A percentile compares a stretch with the other conserved stretches of the same genome.
phyloP scores from a whole-genome alignment of 108 stramenopile genomes.

The Cyclotella choctawhatcheeana region DNA sequence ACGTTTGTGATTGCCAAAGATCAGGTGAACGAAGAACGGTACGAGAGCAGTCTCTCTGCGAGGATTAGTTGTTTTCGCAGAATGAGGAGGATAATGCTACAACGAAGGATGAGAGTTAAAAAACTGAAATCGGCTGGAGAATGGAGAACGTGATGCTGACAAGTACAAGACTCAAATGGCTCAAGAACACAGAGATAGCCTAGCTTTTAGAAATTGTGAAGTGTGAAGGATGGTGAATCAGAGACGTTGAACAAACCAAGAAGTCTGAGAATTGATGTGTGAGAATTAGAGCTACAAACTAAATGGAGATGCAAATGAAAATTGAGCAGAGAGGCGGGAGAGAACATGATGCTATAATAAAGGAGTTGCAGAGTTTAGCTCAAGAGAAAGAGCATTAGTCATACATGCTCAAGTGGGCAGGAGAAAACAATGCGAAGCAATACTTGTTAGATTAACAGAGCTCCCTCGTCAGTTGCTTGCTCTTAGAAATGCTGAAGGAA shows the following conservation, averaged over 20 bases:
- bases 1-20: conserved; percentile 67
- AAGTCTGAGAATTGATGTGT: too few relatives aligned
- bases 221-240: too few relatives aligned
- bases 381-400: conserved; percentile 81
- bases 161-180: too few relatives aligned
- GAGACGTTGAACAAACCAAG: too few relatives aligned
- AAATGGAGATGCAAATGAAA: conserved; percentile 42
- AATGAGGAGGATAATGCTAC: conserved; percentile 49
- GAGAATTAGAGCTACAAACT: too few relatives aligned
- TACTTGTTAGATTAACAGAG: conserved; percentile 64
- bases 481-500: conserved; percentile 66
- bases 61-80: conserved; percentile 40
- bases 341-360: conserved; percentile 71
- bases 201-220: too few relatives aligned
- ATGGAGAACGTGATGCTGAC: too few relatives aligned
- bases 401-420: conserved; percentile 81
- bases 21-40: conserved; percentile 66
- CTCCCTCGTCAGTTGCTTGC: conserved; percentile 72
- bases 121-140: too few relatives aligned
- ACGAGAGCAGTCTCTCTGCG: conserved; percentile 59
- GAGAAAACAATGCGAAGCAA: conserved; percentile 72
- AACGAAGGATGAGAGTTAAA: conserved; percentile 60
- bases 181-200: too few relatives aligned
- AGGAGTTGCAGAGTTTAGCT: conserved; percentile 66
- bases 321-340: conserved; percentile 31